Percentiles rank a stretch among this genome's conserved stretches.
phyloP scores from a whole-genome alignment of 106 monocot species.

The Dendrobium nobile region DNA sequence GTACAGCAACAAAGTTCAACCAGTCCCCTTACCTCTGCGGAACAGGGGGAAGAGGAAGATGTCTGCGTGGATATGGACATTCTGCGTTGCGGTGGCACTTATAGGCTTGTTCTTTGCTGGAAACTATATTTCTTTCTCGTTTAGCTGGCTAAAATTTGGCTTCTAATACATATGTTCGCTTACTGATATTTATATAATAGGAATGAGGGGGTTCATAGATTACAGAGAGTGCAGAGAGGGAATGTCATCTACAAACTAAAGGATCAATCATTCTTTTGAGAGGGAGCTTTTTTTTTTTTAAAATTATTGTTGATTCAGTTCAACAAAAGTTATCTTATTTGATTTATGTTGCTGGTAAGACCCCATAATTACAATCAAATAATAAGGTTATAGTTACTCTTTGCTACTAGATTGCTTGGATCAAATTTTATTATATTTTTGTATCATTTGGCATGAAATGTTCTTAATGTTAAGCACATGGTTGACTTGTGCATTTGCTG shows the following conservation, averaged over 20 bases:
- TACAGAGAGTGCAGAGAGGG: not conserved
- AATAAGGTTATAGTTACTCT: not conserved
- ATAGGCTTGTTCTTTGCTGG: slow-evolving; percentile 41
- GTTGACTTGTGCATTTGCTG: no score
- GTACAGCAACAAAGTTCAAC: slow-evolving; percentile 25
- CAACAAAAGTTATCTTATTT: not conserved
- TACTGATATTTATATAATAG: not conserved
- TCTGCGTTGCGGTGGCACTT: slow-evolving; percentile 18
- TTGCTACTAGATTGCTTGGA: no score
- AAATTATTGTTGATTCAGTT: not conserved
- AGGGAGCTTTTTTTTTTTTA: not conserved
- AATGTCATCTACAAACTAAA: not conserved
- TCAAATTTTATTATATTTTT: no score
- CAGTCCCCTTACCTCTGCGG: slow-evolving; percentile 55
- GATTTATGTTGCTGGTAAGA: not conserved
- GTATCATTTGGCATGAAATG: no score
- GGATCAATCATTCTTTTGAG: slow-evolving; percentile 3
- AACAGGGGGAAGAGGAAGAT: slow-evolving; percentile 65
- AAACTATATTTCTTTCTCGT: slow-evolving; percentile 38
- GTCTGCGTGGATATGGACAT: slow-evolving; percentile 52
- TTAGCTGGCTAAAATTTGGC: slow-evolving; percentile 16
- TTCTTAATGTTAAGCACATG: no score
- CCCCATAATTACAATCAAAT: not conserved
- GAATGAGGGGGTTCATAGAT: not conserved
- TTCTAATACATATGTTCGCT: slow-evolving; percentile 18